Evolutionary conservation across 345 rosid genomes (phyloP), one percentile per base, ranked within the genome.

Genomic region (Gossypium arboreum): DNA sequence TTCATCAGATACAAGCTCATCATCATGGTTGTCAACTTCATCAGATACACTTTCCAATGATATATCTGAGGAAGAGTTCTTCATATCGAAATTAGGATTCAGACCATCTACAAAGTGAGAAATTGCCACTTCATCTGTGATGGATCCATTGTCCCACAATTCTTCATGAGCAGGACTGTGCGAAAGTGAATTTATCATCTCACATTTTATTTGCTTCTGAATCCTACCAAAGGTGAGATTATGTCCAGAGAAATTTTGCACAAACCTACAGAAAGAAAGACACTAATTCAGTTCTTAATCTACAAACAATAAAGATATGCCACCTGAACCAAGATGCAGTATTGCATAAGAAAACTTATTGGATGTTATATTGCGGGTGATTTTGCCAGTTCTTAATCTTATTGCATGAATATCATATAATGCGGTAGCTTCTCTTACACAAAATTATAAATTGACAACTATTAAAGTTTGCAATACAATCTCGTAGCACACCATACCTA

Each of bases 171-270:
- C 74, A 47, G 85, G 47, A 25, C 74, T 79, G n/a, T 75, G 41
- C 12, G 84, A 77, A 52, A 61, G 27, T 48, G 80, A 76, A 41
- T 83, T 85, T 78, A 78, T 48, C 74, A 83, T 77, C 81, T 81
- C 85, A 78, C 95, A 92, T 78, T 79, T 91, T 72, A 94, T 88
- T 75, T 81, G 91, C 88, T 88, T 91, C 75, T 87, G 79, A 81
- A 90, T 84, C 81, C 81, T 91, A 12, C 98, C 97, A 85, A 94
- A 94, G 27, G 77, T 55, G 47, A 94, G 62, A 12, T 73, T 83
- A 69, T 83, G 79, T 81, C 85, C 78, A 39, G 83, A 82, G 80
- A 91, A 94, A 68, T 74, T 77, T 59, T 79, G 84, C 66, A 90
- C 86, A 81, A 94, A 94, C 88, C 98, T 94, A 86, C 75, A 65